Conservation (phyloP, 2,329 filamentous ascomycete genomes). For the Apiospora koreana region DNA sequence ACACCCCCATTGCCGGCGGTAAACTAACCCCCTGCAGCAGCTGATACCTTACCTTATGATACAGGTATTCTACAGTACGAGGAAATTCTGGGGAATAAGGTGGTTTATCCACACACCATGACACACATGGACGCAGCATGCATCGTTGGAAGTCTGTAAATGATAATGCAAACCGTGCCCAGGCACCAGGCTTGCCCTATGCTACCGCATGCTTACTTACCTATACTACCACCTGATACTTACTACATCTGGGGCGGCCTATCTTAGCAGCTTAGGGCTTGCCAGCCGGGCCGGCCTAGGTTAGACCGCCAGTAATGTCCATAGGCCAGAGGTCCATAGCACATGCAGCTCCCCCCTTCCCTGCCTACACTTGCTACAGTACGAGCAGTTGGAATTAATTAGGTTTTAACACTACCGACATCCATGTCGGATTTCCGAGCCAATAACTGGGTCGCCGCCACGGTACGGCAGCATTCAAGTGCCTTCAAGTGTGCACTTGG, state of each 20-base stretch:
- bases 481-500: background rate
- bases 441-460: constrained; percentile 1
- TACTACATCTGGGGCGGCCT: background rate
- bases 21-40: background rate
- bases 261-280: background rate
- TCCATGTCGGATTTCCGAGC: background rate
- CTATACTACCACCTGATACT: too few relatives aligned
- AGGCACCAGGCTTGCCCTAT: background rate
- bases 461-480: background rate
- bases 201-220: background rate
- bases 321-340: background rate
- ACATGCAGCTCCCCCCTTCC: too few relatives aligned
- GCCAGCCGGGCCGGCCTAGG: background rate
- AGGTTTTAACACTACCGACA: background rate
- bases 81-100: background rate
- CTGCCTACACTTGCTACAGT: too few relatives aligned
- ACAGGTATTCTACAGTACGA: background rate
- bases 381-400: background rate
- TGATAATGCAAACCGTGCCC: background rate
- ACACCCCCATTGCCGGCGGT: background rate
- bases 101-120: background rate
- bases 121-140: background rate
- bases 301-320: background rate
- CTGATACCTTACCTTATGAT: background rate
- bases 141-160: background rate